Evolutionary conservation across 495 filamentous ascomycete species (phyloP), one percentile per base, ranked within the genome.

Genomic region (Hypoxylon rickii): DNA sequence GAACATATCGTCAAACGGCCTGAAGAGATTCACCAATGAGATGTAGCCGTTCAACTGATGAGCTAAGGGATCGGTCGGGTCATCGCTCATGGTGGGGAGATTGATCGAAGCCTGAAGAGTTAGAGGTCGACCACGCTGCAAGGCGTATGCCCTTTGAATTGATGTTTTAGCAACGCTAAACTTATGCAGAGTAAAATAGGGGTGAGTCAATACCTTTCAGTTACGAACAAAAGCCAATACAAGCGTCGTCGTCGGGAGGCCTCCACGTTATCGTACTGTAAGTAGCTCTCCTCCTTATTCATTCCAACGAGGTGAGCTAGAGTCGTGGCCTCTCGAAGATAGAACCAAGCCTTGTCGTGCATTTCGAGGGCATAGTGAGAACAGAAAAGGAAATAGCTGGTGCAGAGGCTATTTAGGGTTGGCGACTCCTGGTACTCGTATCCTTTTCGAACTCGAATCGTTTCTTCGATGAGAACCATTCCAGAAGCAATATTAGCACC

Each of bases 341-440:
- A 80, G 61, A 85, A 88, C 83, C 87, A 90, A 0, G 87, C 86
- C 67, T 85, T 83, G 60, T 86, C 82, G 64, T 87, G 84, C 68
- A 83, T 77, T 38, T 87, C 86, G 20, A 93, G 74, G 41, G 85
- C 87, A 55, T 87, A 88, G 68, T 87, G 85, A 40, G 85, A 86
- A 3, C 85, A 88, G 64, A 89, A 94, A 7, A 90, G 70, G 62
- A 94, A 92, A 71, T 87, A 94, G 3, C 87, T 90, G 8, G 89
- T 92, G 49, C 88, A 78, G 7, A 93, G 76, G 10, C 75, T 85
- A 59, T 85, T 84, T 24, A 89, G 70, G 0, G 84, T 87, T 2
- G 88, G 83, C 63, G 74, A 78, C 44, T 90, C 89, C 16, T 90
- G 73, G 61, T 88, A 83, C 58, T 94, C 86, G 58, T 83, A 84